Evolutionary conservation across 1,284 basidiomycete genomes (phyloP), one percentile per base, ranked within the genome.

Genomic region (Cryptococcus sp.): DNA sequence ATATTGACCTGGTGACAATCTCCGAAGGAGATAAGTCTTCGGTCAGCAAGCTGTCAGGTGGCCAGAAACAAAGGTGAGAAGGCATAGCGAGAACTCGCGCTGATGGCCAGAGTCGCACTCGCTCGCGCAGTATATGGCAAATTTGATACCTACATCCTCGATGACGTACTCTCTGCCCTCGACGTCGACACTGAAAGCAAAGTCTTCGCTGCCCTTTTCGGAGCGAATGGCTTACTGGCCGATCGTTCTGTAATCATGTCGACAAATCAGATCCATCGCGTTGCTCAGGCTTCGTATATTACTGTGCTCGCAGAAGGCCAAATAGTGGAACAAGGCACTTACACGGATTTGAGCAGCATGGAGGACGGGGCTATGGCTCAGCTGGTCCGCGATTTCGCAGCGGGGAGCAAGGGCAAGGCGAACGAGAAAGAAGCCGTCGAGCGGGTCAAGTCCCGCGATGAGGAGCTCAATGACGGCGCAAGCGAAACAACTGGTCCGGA

Each of bases 161-260:
- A 93, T 74, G 91, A 93, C 73, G 88, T 88, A 7, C 80, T 93
- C 19, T 87, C 88, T 0, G 90, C 90, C 1, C 88, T 93, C 8
- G 91, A 93, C 74, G 88, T 89, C 16, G 60, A 59, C 15, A 67
- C 65, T 25, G 65, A 64, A 46, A 57, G 61, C 20, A 48, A 50
- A 15, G 59, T 63, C 3, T 66, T 66, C 50, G 27, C 41, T 10
- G 55, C 61, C 2, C 54, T 66, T 17, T 61, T 66, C 35, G 64
- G 61, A 2, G 16, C 42, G 1, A 13, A 48, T 3, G 64, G 64
- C 0, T 35, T 66, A 7, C 51, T 66, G 2, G 19, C 17, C 19
- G 57, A 48, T 15, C 59, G 44, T 42, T 49, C 47, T 7, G 59
- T 61, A 15, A 57, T 66, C 2, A 45, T 66, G 38, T 61, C 64